These are phyloP conservation scores for Cercospora janseana DNA, from an alignment of 2,329 filamentous ascomycete species.

Conservation along the genomic window DNA sequence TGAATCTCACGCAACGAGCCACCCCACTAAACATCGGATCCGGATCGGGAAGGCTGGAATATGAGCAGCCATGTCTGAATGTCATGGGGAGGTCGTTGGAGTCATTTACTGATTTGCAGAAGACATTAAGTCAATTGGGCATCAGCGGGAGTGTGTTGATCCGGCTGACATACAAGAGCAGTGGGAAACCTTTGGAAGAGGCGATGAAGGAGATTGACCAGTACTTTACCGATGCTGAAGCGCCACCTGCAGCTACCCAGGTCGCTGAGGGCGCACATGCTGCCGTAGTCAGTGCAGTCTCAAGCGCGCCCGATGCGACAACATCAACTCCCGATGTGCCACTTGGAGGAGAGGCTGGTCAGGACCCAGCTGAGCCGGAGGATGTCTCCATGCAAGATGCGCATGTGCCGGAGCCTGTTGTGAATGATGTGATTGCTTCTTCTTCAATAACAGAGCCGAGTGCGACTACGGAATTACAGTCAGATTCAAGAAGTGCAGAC, in stretches of 20 bases:
- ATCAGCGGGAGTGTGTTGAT: slow-evolving; percentile 83
- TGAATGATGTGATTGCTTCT: slow-evolving; percentile 34
- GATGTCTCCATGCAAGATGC: slow-evolving; percentile 29
- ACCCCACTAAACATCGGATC: slow-evolving; percentile 60
- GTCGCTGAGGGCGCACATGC: slow-evolving; percentile 31
- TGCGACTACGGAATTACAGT: slow-evolving; percentile 4
- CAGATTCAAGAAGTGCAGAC: slow-evolving; percentile 9
- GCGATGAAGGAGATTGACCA: slow-evolving; percentile 78
- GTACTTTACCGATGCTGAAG: slow-evolving; percentile 61
- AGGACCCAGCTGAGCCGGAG: slow-evolving; percentile 31
- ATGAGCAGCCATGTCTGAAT: slow-evolving; percentile 81
- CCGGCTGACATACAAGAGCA: slow-evolving; percentile 71
- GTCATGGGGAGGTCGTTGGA: slow-evolving; percentile 72
- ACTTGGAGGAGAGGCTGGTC: slow-evolving; percentile 25
- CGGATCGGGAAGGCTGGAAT: slow-evolving; percentile 73
- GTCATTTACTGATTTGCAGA: slow-evolving; percentile 78
- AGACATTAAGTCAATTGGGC: slow-evolving; percentile 81
- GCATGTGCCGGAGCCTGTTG: slow-evolving; percentile 23
- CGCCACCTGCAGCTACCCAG: slow-evolving; percentile 23
- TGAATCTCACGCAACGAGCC: slow-evolving; percentile 80
- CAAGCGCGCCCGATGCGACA: slow-evolving; percentile 27
- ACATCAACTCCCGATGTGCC: slow-evolving; percentile 28
- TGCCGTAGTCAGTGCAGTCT: slow-evolving; percentile 20
- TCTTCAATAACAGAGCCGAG: slow-evolving; percentile 28
- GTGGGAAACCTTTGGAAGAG: slow-evolving; percentile 75